Evolutionary conservation across 176 grass and related monocot species (phyloP).

Genomic region (Musa itinerans): DNA sequence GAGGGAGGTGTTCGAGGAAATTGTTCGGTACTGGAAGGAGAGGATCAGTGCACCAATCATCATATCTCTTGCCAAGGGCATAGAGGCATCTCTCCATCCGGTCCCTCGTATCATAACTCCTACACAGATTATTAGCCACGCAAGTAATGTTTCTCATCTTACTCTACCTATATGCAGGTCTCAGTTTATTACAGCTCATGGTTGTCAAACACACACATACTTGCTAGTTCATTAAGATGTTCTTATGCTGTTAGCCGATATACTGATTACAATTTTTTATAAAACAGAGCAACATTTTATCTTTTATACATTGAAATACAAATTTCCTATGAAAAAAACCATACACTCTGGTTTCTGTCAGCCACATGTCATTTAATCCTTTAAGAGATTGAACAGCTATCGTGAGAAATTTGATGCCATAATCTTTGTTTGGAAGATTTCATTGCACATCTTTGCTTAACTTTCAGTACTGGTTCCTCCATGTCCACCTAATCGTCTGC

Average conservation of each 20-base stretch:
- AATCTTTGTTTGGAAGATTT: background rate
- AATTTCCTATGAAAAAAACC: too few relatives aligned
- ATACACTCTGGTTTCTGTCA: too few relatives aligned
- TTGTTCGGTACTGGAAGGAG: constrained; percentile 85
- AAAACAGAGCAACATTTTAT: too few relatives aligned
- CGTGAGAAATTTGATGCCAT: background rate
- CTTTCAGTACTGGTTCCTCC: too few relatives aligned
- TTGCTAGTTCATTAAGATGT: background rate
- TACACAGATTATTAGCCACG: constrained; percentile 82
- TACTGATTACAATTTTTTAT: too few relatives aligned
- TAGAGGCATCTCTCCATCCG: constrained; percentile 72
- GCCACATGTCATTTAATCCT: background rate
- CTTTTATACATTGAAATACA: too few relatives aligned
- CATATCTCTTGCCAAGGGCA: constrained; percentile 86
- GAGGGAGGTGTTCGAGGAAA: constrained; percentile 74
- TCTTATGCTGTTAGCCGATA: background rate
- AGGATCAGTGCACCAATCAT: constrained; percentile 56
- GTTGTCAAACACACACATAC: too few relatives aligned
- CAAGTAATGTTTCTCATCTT: constrained; percentile 40
- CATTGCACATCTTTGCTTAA: background rate
- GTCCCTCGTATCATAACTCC: constrained; percentile 86
- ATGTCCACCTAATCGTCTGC: background rate
- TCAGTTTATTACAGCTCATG: too few relatives aligned
- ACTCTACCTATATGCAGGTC: background rate
- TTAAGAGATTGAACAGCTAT: background rate